Percentiles rank a stretch among this genome's conserved stretches.
These are phyloP conservation scores for Sugiyamaella valdiviana DNA, from an alignment of 805 yeast species.

Conservation along the genomic window DNA sequence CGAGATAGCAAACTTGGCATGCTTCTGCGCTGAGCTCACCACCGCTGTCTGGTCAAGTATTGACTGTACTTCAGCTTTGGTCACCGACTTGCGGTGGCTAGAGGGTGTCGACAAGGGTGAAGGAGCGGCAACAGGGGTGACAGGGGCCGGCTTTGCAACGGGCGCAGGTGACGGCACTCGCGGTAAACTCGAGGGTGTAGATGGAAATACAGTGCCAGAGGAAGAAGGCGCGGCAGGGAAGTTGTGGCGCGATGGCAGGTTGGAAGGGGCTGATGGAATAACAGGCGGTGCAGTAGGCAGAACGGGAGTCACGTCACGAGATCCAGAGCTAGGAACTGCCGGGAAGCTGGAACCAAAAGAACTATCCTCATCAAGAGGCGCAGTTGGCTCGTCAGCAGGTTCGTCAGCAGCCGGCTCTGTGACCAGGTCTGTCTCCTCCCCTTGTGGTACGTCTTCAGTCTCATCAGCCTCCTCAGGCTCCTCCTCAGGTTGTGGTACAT, in stretches of 20 bases:
- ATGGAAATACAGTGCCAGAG: conserved; percentile 1
- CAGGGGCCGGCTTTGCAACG: conserved; percentile 2
- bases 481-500: conserved; percentile 35
- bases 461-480: conserved; percentile 14
- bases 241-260: conserved; percentile 6
- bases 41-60: conserved; percentile 34
- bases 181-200: conserved; percentile 13
- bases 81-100: conserved; percentile 8
- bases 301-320: conserved; percentile 9
- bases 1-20: conserved; percentile 65
- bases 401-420: not conserved
- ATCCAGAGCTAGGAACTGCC: not conserved
- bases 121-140: not conserved
- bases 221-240: conserved; percentile 9
- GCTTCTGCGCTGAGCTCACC: conserved; percentile 46
- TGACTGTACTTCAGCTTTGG: conserved; percentile 22
- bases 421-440: conserved; percentile 7
- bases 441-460: conserved; percentile 12
- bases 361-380: not conserved
- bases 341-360: not conserved
- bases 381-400: not conserved
- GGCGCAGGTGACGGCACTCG: conserved; percentile 14
- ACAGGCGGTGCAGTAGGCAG: conserved; percentile 13
- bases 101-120: conserved; percentile 9
- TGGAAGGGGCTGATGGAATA: conserved; percentile 7